These are phyloP conservation scores for Exophiala spinifera DNA, from an alignment of 2,329 filamentous ascomycete genomes.

Conservation along the genomic window DNA sequence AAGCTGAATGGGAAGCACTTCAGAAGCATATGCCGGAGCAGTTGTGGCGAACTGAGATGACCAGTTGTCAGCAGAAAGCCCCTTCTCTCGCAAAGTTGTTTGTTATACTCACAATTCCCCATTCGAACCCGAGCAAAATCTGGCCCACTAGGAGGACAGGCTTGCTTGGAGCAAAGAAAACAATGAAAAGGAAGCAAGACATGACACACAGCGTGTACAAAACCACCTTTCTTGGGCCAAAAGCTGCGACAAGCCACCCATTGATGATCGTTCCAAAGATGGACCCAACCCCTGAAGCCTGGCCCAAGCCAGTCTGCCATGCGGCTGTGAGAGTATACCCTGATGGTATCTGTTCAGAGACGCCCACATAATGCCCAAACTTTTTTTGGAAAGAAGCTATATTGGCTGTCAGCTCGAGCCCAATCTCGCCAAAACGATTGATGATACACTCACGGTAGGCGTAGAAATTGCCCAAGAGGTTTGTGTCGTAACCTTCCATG, in stretches of 20 bases:
- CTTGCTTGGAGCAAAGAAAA: conserved; percentile 38
- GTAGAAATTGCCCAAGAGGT: conserved; percentile 32
- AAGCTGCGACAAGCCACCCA: conserved; percentile 62
- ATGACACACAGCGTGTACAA: conserved; percentile 54
- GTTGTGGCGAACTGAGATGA: conserved; percentile 31
- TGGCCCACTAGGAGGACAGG: conserved; percentile 32
- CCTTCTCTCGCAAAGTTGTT: too few species aligned
- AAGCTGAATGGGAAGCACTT: conserved; percentile 52
- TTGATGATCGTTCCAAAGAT: conserved; percentile 42
- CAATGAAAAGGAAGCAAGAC: conserved; percentile 34
- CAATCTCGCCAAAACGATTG: neutral
- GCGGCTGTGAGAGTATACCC: too few species aligned
- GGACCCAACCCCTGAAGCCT: conserved; percentile 54
- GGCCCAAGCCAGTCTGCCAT: conserved; percentile 47
- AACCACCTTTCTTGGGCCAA: conserved; percentile 64
- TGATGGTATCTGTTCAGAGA: conserved; percentile 20
- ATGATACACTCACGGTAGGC: too few species aligned
- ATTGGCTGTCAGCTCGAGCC: too few species aligned
- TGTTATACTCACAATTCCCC: too few species aligned
- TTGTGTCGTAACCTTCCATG: conserved; percentile 65
- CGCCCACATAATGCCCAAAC: too few species aligned
- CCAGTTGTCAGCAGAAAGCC: too few species aligned
- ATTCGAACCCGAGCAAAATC: conserved; percentile 31
- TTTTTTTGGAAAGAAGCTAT: too few species aligned
- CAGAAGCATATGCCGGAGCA: conserved; percentile 62